These are phyloP conservation scores for Marsdenia floribunda DNA, from an alignment of 257 asterid genomes.

Conservation along the genomic window DNA sequence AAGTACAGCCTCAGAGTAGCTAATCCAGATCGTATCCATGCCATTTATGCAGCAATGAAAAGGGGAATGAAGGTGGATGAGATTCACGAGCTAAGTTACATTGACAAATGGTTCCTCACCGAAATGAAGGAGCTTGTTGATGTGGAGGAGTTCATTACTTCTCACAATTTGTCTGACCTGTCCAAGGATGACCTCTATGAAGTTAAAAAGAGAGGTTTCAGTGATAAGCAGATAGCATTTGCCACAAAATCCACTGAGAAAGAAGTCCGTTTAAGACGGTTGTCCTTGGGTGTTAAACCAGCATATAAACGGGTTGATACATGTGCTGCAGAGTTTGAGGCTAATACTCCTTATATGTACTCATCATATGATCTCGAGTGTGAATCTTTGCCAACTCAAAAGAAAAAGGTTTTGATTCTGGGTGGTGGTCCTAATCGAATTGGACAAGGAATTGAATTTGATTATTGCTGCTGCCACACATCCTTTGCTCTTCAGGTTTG, in stretches of 20 bases:
- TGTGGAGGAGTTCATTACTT: slow-evolving; percentile 71
- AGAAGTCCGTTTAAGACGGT: slow-evolving; percentile 70
- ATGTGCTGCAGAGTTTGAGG: slow-evolving; percentile 98
- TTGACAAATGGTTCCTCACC: slow-evolving; percentile 91
- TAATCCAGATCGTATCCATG: slow-evolving; percentile 81
- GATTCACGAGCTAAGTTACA: slow-evolving; percentile 66
- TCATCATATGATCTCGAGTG: slow-evolving; percentile 86
- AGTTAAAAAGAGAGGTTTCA: slow-evolving; percentile 93
- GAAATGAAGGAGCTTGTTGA: slow-evolving; percentile 86
- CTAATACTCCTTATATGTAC: slow-evolving; percentile 96
- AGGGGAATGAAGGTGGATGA: slow-evolving; percentile 91
- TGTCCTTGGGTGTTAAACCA: slow-evolving; percentile 82
- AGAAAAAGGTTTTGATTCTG: slow-evolving; percentile 78
- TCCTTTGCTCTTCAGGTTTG: slow-evolving; percentile 96
- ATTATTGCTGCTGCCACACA: slow-evolving; percentile 95
- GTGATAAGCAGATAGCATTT: slow-evolving; percentile 86
- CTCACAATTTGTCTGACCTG: slow-evolving; percentile 50
- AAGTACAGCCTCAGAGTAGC: slow-evolving; percentile 87
- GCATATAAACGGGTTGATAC: slow-evolving; percentile 92
- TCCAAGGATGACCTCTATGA: slow-evolving; percentile 81
- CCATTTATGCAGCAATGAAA: slow-evolving; percentile 92
- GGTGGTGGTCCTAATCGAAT: slow-evolving; percentile 99
- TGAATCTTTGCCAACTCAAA: slow-evolving; percentile 76
- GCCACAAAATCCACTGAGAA: slow-evolving; percentile 70
- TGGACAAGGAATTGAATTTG: slow-evolving; percentile 99